Conservation (phyloP, 768 basidiomycete species). For the Gyrodon lividus region DNA sequence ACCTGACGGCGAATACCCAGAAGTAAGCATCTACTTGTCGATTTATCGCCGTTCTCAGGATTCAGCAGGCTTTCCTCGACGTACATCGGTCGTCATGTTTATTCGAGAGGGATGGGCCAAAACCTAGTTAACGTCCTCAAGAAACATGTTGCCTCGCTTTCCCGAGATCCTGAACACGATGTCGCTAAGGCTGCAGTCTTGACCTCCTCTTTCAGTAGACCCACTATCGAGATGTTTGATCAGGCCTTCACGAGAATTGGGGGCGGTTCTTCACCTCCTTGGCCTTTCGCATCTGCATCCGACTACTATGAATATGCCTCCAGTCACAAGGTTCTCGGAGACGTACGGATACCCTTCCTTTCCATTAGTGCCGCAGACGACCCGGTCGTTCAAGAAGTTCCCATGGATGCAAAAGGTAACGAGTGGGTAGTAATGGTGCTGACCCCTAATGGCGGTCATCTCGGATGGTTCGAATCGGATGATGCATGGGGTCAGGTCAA, state of each 20-base stretch:
- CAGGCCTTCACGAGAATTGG: constrained; percentile 62
- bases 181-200: constrained; percentile 47
- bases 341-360: constrained; percentile 71
- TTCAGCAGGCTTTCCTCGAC: constrained; percentile 49
- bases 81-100: constrained; percentile 60
- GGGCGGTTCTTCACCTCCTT: constrained; percentile 62
- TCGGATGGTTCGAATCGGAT: constrained; percentile 77
- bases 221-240: constrained; percentile 60
- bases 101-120: constrained; percentile 75
- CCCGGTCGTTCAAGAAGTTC: constrained; percentile 67
- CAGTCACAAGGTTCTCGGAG: constrained; percentile 56
- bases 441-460: constrained; percentile 69
- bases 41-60: constrained; percentile 8
- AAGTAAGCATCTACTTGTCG: constrained; percentile 27
- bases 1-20: constrained; percentile 37
- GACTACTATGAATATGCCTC: constrained; percentile 56
- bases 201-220: constrained; percentile 48
- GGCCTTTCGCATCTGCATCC: constrained; percentile 43
- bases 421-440: constrained; percentile 57
- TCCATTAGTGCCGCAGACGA: constrained; percentile 76
- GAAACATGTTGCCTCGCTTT: constrained; percentile 48
- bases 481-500: constrained; percentile 30
- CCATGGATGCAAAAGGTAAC: constrained; percentile 53
- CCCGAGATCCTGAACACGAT: constrained; percentile 48
- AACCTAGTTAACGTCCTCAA: constrained; percentile 64